Percentiles rank a stretch among this genome's conserved stretches.
phyloP scores from a whole-genome alignment of 257 asterid genomes.

The Schizonepeta tenuifolia region DNA sequence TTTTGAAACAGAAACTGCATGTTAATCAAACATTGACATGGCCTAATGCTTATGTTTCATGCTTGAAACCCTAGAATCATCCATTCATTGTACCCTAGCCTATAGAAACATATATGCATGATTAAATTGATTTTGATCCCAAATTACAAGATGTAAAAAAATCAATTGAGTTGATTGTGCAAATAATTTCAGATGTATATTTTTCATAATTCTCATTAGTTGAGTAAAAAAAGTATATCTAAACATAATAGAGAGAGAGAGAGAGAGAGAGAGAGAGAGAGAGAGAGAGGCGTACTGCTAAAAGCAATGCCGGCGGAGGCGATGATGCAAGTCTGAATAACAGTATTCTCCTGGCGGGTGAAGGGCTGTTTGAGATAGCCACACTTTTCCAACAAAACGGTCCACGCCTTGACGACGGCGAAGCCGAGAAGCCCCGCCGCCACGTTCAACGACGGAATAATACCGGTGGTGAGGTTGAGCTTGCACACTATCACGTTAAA shows the following conservation, averaged over 20 bases:
- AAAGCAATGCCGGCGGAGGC: slow-evolving; percentile 88
- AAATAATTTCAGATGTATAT: no score
- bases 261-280: not conserved
- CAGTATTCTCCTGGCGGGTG: slow-evolving; percentile 77
- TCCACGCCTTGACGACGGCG: slow-evolving; percentile 55
- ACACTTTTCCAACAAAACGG: slow-evolving; percentile 34
- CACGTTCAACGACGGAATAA: slow-evolving; percentile 72
- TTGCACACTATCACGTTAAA: slow-evolving; percentile 72
- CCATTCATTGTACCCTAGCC: not conserved
- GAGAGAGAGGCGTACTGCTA: slow-evolving; percentile 46
- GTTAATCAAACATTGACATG: not conserved
- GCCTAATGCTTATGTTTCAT: not conserved
- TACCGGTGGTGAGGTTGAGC: slow-evolving; percentile 72
- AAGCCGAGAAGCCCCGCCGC: slow-evolving; percentile 79
- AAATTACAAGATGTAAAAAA: no score
- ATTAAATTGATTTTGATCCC: no score
- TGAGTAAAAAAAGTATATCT: no score
- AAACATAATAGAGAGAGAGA: not conserved
- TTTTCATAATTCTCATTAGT: no score
- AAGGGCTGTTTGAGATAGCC: slow-evolving; percentile 66
- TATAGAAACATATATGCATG: no score
- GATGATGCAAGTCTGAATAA: slow-evolving; percentile 69
- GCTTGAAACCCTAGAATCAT: not conserved
- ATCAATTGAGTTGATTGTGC: no score
- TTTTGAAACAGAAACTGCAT: not conserved